A percentile compares a stretch with the other conserved stretches of the same genome.
Evolutionary conservation across 371 early-diverging fungal genomes (phyloP).

Genomic region (Mortierella sp.): DNA sequence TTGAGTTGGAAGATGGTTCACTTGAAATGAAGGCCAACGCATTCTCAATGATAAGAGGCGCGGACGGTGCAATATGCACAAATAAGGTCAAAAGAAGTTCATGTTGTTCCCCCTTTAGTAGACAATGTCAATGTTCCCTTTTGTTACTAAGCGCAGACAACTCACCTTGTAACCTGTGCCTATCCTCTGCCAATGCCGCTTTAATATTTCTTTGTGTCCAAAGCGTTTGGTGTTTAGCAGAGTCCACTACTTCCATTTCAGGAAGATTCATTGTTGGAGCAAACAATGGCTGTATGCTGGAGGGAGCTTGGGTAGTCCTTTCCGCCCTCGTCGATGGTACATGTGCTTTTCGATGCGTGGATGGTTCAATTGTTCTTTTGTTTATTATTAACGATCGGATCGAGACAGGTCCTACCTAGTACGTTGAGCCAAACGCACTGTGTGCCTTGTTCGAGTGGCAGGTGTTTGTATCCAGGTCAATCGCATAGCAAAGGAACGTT

Average conservation of each 20-base stretch:
- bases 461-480: conserved; percentile 82
- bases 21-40: background rate
- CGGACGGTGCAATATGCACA: background rate
- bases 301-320: background rate
- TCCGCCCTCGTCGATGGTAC: background rate
- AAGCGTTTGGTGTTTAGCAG: background rate
- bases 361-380: background rate
- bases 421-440: conserved; percentile 58
- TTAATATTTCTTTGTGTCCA: background rate
- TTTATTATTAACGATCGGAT: background rate
- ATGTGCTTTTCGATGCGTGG: background rate
- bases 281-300: background rate
- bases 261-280: background rate
- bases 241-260: background rate
- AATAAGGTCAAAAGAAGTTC: background rate
- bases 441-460: conserved; percentile 71
- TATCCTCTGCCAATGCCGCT: too few species aligned
- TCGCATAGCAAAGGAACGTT: conserved; percentile 83
- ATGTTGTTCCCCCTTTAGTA: background rate
- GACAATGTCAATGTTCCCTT: background rate
- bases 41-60: background rate
- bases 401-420: conserved; percentile 1
- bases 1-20: background rate
- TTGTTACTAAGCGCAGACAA: background rate
- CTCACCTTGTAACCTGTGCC: background rate